A percentile compares a stretch with the other conserved stretches of the same genome.
Conservation (phyloP, 2,329 filamentous ascomycete species). For the Ascosphaera apis region DNA sequence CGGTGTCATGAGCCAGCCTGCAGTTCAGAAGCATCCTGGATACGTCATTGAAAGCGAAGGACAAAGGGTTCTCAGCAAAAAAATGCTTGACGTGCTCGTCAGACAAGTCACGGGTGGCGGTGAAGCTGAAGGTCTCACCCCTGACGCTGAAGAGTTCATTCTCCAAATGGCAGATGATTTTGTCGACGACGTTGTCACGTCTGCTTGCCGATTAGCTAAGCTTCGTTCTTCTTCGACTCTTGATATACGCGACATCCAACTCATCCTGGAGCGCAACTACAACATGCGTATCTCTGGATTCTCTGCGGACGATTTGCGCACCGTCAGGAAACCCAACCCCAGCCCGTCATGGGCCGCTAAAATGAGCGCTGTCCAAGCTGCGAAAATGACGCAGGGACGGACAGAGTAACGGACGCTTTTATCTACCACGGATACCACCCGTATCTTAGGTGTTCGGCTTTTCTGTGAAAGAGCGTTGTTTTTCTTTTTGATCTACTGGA, state of each 20-base stretch:
- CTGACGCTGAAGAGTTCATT: slow-evolving; percentile 91
- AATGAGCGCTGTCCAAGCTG: slow-evolving; percentile 88
- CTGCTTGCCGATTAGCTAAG: slow-evolving; percentile 78
- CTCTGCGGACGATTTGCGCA: slow-evolving; percentile 79
- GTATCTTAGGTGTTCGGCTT: no score
- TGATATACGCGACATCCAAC: slow-evolving; percentile 68
- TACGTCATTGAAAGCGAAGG: slow-evolving; percentile 81
- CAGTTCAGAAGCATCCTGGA: slow-evolving; percentile 55
- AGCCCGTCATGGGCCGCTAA: slow-evolving; percentile 80
- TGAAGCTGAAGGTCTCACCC: slow-evolving; percentile 55
- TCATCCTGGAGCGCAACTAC: slow-evolving; percentile 63
- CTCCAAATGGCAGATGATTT: slow-evolving; percentile 83
- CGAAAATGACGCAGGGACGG: slow-evolving; percentile 40
- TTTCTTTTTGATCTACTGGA: no score
- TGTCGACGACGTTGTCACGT: slow-evolving; percentile 70
- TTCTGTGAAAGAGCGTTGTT: no score
- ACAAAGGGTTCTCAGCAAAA: slow-evolving; percentile 86
- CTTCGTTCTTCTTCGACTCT: slow-evolving; percentile 74
- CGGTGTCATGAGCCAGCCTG: slow-evolving; percentile 71
- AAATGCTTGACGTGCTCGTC: slow-evolving; percentile 87
- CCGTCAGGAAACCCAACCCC: slow-evolving; percentile 80
- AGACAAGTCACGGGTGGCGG: slow-evolving; percentile 71
- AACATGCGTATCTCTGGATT: slow-evolving; percentile 89
- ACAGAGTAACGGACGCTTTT: slow-evolving; percentile 11
- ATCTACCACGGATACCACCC: no score